phyloP scores from a whole-genome alignment of 495 filamentous ascomycete genomes.

The Penicillium roqueforti region DNA sequence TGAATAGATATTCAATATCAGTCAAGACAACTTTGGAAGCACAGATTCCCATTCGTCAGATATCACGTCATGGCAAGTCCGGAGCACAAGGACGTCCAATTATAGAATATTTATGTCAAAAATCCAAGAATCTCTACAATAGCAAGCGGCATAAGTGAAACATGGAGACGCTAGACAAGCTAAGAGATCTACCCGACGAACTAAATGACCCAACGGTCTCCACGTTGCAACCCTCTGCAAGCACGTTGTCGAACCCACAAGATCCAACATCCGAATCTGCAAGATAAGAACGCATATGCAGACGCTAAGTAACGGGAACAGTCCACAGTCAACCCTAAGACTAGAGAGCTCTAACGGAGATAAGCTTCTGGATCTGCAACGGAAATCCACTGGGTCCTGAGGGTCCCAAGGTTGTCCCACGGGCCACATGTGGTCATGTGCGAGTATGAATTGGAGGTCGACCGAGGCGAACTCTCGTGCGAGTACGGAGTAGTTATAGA shows the following conservation, averaged over 20 bases:
- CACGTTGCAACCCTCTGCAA: not conserved
- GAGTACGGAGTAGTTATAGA: too few species aligned
- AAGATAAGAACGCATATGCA: slow-evolving; percentile 6
- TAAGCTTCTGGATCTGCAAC: slow-evolving; percentile 6
- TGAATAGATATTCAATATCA: too few species aligned
- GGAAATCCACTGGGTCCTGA: not conserved
- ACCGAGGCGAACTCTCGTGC: too few species aligned
- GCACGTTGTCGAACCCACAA: not conserved
- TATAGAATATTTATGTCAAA: not conserved
- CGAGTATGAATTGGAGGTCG: too few species aligned
- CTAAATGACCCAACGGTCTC: not conserved
- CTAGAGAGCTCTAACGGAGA: not conserved
- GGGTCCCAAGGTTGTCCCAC: not conserved
- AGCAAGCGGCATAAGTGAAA: too few species aligned
- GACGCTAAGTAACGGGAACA: not conserved
- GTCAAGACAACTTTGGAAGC: not conserved
- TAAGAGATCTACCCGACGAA: not conserved
- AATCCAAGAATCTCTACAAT: not conserved
- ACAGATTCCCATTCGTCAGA: not conserved
- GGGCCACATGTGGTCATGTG: too few species aligned
- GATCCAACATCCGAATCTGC: not conserved
- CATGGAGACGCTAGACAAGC: not conserved
- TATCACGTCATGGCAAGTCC: not conserved
- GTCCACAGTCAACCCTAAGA: not conserved
- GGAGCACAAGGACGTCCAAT: not conserved